phyloP scores from a whole-genome alignment of 176 grass and related monocot genomes.

The Hsuehochloa calcarea region DNA sequence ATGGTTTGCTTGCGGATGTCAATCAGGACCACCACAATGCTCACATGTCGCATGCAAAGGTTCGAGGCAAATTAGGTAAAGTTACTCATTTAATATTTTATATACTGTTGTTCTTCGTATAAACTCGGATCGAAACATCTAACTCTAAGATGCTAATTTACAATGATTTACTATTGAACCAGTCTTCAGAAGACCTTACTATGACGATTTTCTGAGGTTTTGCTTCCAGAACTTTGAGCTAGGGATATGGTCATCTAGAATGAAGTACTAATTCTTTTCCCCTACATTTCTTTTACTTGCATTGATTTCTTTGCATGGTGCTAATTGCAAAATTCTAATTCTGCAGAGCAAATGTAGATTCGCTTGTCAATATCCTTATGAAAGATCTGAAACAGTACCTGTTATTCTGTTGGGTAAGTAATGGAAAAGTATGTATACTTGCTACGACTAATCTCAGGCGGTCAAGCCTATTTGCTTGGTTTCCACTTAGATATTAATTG shows the following conservation, averaged over 20 bases:
- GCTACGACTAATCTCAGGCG: not conserved
- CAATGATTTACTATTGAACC: slow-evolving; percentile 30
- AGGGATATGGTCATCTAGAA: slow-evolving; percentile 85
- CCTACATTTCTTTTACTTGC: not conserved
- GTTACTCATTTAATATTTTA: slow-evolving; percentile 16
- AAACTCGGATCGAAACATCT: slow-evolving; percentile 4
- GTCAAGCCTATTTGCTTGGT: too few species aligned
- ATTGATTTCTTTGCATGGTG: not conserved
- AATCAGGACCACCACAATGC: slow-evolving; percentile 30
- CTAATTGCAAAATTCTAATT: slow-evolving; percentile 30
- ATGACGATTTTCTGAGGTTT: slow-evolving; percentile 72
- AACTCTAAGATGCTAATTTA: slow-evolving; percentile 26
- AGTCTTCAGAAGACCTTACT: slow-evolving; percentile 75
- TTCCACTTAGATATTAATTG: slow-evolving; percentile 10
- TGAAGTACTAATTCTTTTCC: slow-evolving; percentile 46
- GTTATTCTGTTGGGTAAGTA: slow-evolving; percentile 84
- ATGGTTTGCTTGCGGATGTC: slow-evolving; percentile 88
- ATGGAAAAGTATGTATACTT: not conserved
- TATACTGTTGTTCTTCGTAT: slow-evolving; percentile 22
- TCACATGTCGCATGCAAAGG: slow-evolving; percentile 48
- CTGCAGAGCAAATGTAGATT: slow-evolving; percentile 65
- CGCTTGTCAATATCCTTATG: slow-evolving; percentile 66
- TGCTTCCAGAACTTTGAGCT: slow-evolving; percentile 78
- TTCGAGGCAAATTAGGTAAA: slow-evolving; percentile 69
- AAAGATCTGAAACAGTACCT: slow-evolving; percentile 52